Conservation (phyloP, 164 flowering plant species). For the Umbellularia californica region DNA sequence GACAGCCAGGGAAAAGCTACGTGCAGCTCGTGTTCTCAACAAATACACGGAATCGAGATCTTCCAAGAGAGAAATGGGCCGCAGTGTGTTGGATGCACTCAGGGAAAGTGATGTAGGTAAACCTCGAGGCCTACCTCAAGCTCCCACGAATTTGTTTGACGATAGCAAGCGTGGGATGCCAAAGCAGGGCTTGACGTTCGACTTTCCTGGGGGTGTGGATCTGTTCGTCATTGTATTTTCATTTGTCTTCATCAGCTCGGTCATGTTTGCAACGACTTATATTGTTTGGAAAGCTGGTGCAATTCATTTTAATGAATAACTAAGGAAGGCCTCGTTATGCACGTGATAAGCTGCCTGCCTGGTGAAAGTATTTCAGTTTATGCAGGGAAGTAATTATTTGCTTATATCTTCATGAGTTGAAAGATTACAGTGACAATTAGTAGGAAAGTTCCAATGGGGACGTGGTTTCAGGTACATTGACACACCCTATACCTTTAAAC, state of each 20-base stretch:
- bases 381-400: background rate
- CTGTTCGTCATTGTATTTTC: conserved; percentile 59
- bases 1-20: conserved; percentile 83
- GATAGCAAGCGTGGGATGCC: conserved; percentile 89
- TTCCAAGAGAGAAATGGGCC: conserved; percentile 52
- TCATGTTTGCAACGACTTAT: conserved; percentile 84
- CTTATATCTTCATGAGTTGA: background rate
- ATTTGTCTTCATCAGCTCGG: conserved; percentile 64
- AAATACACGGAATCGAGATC: conserved; percentile 60
- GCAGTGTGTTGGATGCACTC: conserved; percentile 63
- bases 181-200: conserved; percentile 63
- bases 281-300: conserved; percentile 95
- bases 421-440: background rate
- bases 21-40: conserved; percentile 80
- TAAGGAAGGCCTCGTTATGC: background rate
- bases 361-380: background rate
- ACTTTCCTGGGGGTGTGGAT: conserved; percentile 79
- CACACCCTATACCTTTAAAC: background rate
- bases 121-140: conserved; percentile 83
- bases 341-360: background rate
- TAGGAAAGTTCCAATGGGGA: background rate
- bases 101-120: conserved; percentile 69
- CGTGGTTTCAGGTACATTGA: background rate
- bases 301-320: conserved; percentile 77
- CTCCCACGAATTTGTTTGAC: conserved; percentile 79